Evolutionary conservation across 2,329 filamentous ascomycete genomes (phyloP), one percentile per base, ranked within the genome.

Genomic region (Cadophora luteo-olivacea): DNA sequence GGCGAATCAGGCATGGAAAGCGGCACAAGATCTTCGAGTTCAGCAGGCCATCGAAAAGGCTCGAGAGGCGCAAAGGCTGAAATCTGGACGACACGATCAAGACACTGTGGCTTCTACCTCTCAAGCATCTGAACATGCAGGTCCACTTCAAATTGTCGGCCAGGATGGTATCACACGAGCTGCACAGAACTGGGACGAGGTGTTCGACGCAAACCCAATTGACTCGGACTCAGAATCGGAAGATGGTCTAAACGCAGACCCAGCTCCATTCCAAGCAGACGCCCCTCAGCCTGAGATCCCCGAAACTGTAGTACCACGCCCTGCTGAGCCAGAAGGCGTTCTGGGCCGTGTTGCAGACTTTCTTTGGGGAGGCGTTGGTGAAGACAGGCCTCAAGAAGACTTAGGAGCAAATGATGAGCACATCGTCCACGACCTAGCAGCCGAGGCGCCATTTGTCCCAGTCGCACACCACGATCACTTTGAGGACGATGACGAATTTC

Each of bases 371-470:
- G 84, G 85, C 48, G 79, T 89, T 16, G 74, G 63, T 5, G 83
- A 86, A 38, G 77, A 76, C 9, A 77, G 74, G 41, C 77, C 77
- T 45, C 78, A 81, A 68, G 81, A 86, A 67, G 79, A 79, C 49
- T 78, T 80, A 62, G 80, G 76, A 19, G 82, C 80, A 14, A 83
- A 89, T 64, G 88, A 89, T 70, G 89, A 89, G 64, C 86, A 87
- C 57, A 79, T 88, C 32, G 84, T 89, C 25, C 82, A 87, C 69
- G 84, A 90, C 68, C 80, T 88, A 32, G 85, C 83, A 8, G 82
- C 85, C 36, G 89, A 91, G 77, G 84, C 84, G 16, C 87, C 86
- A 1, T 89, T 90, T 72, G 85, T 89, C 0, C 85, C 85, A 36
- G 81, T 78, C 32, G 74, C 67, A 62, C 68, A 72, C 64, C 73